Base-by-base conservation (phyloP, 139 green algal species). In the Coccomyxa sp. region DNA sequence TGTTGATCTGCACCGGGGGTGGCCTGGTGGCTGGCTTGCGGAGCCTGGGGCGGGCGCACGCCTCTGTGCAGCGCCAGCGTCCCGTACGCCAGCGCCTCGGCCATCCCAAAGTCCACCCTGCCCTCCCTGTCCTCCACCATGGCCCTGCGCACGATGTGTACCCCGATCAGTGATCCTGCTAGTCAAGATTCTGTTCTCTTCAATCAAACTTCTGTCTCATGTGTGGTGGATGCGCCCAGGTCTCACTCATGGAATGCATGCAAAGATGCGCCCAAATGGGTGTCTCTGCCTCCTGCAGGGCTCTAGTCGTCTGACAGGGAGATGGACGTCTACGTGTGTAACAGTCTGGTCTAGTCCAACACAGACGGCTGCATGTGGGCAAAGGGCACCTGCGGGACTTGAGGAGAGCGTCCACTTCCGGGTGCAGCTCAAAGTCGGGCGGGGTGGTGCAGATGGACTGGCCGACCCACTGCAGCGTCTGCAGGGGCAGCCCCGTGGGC, bases 51-150 rank as follows among this genome's bases (percentile, higher is more conserved):
- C 35, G 78, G 78, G 74, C 70, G 55, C 68, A 41, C 77, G 0
- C 64, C 55, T 9, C 79, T 73, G 54, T 86, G 83, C 70, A 90
- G 74, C n/a, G 82, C 68, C 7, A 95, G 86, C 12, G 89, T 93
- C 31, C 88, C 91, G 36, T 95, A 92, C 2, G 92, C 92, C 55
- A 97, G 85, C 27, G 88, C 81, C 80, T 97, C 92, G 33, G 92
- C 92, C 81, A 88, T 95, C 12, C 80, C 87, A 83, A 88, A 96
- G 76, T 94, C 87, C 22, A 94, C 85, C 7, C 90, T 73, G 37
- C 78, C 79, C 40, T 84, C 79, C 16, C 70, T 41, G 35, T 39
- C 39, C 50, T 79, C 70, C 24, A 91, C 78, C 89, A 92, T 92
- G 29, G 73, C 9, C 55, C 78, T 81, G 81, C 37, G 6, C 50